Conservation (phyloP, 192 early-diverging fungal species). For the Coemansia sp. region DNA sequence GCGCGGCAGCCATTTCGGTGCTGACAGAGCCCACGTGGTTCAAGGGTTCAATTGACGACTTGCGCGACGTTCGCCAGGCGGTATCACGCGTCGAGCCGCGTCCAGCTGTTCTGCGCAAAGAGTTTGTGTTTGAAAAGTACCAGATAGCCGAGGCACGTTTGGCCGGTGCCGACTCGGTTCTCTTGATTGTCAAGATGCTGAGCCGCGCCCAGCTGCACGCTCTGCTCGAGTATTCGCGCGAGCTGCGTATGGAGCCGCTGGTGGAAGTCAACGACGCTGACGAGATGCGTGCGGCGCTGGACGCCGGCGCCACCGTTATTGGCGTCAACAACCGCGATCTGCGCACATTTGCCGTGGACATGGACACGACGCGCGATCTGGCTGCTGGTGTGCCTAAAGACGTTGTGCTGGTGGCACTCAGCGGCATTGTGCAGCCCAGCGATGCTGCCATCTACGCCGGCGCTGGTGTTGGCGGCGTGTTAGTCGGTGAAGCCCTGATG, state of each 20-base stretch:
- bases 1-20: slow-evolving; percentile 93
- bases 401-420: slow-evolving; percentile 81
- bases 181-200: slow-evolving; percentile 96
- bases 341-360: slow-evolving; percentile 95
- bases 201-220: slow-evolving; percentile 62
- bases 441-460: slow-evolving; percentile 82
- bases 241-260: slow-evolving; percentile 95
- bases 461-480: slow-evolving; percentile 75
- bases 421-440: slow-evolving; percentile 78
- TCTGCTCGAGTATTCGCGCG: slow-evolving; percentile 72
- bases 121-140: slow-evolving; percentile 95
- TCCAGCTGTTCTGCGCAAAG: slow-evolving; percentile 94
- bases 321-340: slow-evolving; percentile 99
- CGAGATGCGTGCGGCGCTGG: slow-evolving; percentile 87
- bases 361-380: slow-evolving; percentile 75
- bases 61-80: slow-evolving; percentile 80
- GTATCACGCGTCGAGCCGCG: slow-evolving; percentile 54
- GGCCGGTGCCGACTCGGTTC: slow-evolving; percentile 90
- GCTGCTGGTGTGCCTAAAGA: slow-evolving; percentile 67
- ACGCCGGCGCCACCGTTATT: slow-evolving; percentile 80
- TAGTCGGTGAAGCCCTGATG: slow-evolving; percentile 98
- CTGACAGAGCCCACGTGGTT: slow-evolving; percentile 99
- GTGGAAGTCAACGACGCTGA: slow-evolving; percentile 92
- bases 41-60: slow-evolving; percentile 89
- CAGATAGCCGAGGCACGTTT: slow-evolving; percentile 96